Evolutionary conservation across 2,329 filamentous ascomycete species (phyloP).

Genomic region (Pestalotiopsis sp.): DNA sequence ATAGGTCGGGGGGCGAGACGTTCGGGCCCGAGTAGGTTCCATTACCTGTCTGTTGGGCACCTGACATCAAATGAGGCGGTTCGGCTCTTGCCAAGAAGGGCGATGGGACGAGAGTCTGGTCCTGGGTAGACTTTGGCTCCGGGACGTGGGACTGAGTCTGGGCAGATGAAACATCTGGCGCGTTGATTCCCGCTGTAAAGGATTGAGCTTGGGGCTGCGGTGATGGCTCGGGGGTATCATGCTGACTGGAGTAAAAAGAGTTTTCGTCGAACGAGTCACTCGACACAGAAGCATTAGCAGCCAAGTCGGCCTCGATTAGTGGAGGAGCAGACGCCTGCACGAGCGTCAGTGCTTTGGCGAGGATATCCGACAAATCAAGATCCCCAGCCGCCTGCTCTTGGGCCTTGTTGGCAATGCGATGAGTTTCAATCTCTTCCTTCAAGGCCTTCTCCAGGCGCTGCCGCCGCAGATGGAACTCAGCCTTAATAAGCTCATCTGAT

Average conservation of each 20-base stretch:
- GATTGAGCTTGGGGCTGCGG: conserved; percentile 53
- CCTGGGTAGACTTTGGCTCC: not conserved
- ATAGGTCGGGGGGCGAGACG: conserved; percentile 12
- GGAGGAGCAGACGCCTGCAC: conserved; percentile 70
- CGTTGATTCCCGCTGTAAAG: conserved; percentile 41
- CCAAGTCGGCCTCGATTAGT: conserved; percentile 56
- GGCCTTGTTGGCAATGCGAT: conserved; percentile 46
- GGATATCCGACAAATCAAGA: conserved; percentile 73
- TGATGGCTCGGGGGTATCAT: conserved; percentile 71
- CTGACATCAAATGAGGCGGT: conserved; percentile 16
- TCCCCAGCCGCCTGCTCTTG: conserved; percentile 57
- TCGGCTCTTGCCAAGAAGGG: conserved; percentile 4
- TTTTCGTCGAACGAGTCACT: conserved; percentile 90
- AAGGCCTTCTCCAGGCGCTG: conserved; percentile 79
- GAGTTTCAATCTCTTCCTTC: conserved; percentile 76
- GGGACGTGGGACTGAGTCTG: conserved; percentile 32
- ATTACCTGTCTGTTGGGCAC: conserved; percentile 21
- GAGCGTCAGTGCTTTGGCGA: conserved; percentile 70
- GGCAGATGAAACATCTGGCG: conserved; percentile 39
- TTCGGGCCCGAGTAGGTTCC: not conserved
- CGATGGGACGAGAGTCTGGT: conserved; percentile 16
- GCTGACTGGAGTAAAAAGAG: conserved; percentile 93
- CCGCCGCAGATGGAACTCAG: conserved; percentile 79
- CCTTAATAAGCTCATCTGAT: conserved; percentile 80
- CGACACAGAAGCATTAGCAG: conserved; percentile 61